phyloP scores from a whole-genome alignment of 1,139 yeast species.

The Blastobotrys capitulatus region DNA sequence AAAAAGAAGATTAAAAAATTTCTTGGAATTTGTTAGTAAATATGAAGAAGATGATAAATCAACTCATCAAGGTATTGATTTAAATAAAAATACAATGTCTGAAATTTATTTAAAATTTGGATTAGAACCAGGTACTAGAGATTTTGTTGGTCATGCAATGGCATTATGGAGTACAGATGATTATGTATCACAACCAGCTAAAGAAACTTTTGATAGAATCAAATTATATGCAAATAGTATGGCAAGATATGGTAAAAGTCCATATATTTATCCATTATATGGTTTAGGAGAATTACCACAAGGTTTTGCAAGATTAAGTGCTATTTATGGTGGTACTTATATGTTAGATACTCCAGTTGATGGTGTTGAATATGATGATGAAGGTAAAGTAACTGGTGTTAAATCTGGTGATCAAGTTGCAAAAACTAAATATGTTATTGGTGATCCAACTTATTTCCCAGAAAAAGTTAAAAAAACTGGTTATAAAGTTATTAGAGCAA shows the following conservation, averaged over 20 bases:
- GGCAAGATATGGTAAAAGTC: slow-evolving; percentile 93
- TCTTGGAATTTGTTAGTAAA: slow-evolving; percentile 79
- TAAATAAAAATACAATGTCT: slow-evolving; percentile 87
- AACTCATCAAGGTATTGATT: slow-evolving; percentile 79
- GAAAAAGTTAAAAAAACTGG: slow-evolving; percentile 82
- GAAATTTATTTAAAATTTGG: slow-evolving; percentile 88
- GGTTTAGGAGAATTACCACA: slow-evolving; percentile 98
- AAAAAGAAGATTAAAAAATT: slow-evolving; percentile 89
- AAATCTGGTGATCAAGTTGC: slow-evolving; percentile 89
- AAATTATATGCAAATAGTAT: slow-evolving; percentile 83
- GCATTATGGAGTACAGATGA: slow-evolving; percentile 95
- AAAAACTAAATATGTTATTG: slow-evolving; percentile 88
- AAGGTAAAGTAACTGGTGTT: slow-evolving; percentile 77
- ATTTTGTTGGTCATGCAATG: slow-evolving; percentile 98
- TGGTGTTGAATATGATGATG: slow-evolving; percentile 68
- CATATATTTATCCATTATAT: slow-evolving; percentile 91
- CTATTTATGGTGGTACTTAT: slow-evolving; percentile 97
- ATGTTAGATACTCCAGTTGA: slow-evolving; percentile 97
- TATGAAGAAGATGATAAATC: slow-evolving; percentile 72
- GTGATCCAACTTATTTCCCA: slow-evolving; percentile 98
- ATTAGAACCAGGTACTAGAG: slow-evolving; percentile 87
- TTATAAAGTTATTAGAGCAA: slow-evolving; percentile 85
- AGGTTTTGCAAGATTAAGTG: slow-evolving; percentile 95
- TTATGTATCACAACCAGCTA: slow-evolving; percentile 81
- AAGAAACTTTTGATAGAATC: slow-evolving; percentile 86